A percentile compares a stretch with the other conserved stretches of the same genome.
Evolutionary conservation across 73 alveolate species (phyloP).

Genomic region (Paraurostyla sp.): DNA sequence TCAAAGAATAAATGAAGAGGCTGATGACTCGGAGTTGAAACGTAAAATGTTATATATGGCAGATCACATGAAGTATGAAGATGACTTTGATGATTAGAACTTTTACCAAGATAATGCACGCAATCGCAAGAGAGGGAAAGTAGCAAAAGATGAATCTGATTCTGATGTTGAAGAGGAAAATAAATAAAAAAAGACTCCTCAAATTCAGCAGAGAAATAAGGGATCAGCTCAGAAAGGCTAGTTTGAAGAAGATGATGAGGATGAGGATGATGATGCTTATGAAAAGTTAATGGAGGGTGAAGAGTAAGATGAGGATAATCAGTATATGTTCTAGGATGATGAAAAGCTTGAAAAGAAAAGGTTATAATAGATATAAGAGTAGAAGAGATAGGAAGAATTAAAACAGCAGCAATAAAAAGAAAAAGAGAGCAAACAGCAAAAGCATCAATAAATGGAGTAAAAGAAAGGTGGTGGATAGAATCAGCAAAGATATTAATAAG

Average conservation of each 20-base stretch:
- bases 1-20: slow-evolving; percentile 1
- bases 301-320: not conserved
- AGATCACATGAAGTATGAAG: slow-evolving; percentile 39
- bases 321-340: not conserved
- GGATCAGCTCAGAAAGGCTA: not conserved
- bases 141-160: slow-evolving; percentile 1
- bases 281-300: slow-evolving; percentile 14
- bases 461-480: not conserved
- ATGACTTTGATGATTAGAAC: slow-evolving; percentile 53
- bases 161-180: not conserved
- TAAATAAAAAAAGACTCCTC: not conserved
- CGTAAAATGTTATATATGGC: slow-evolving; percentile 15
- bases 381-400: not conserved
- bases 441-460: not conserved
- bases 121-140: not conserved
- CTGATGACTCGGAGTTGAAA: slow-evolving; percentile 9
- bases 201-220: not conserved
- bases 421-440: not conserved
- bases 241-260: slow-evolving; percentile 51
- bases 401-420: not conserved
- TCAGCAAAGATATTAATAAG: not conserved
- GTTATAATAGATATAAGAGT: not conserved
- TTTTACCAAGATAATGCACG: not conserved
- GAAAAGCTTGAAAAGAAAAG: not conserved
- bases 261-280: slow-evolving; percentile 16